Evolutionary conservation across 2,329 filamentous ascomycete species (phyloP).

Genomic region (Fusarium redolens): DNA sequence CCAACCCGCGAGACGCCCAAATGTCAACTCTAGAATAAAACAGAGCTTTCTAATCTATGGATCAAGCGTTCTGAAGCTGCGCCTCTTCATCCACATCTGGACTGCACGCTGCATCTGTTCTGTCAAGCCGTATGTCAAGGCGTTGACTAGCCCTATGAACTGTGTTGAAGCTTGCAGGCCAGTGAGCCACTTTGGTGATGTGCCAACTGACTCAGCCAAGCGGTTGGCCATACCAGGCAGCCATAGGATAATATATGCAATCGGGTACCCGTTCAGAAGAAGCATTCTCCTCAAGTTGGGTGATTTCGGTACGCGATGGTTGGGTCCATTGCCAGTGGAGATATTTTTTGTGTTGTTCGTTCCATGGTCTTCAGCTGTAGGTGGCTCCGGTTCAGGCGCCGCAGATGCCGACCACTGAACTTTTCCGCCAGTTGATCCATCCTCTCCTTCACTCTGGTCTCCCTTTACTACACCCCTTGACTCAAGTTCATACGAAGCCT

Average conservation of each 20-base stretch:
- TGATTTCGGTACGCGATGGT: background rate
- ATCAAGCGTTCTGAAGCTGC: background rate
- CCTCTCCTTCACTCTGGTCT: background rate
- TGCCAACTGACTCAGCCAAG: background rate
- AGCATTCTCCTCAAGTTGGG: background rate
- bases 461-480: background rate
- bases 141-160: background rate
- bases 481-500: background rate
- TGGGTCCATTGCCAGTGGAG: background rate
- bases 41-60: background rate
- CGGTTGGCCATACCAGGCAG: background rate
- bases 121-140: background rate
- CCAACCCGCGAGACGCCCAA: too few species aligned
- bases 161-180: background rate
- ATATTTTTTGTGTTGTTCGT: background rate
- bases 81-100: background rate
- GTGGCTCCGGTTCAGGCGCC: background rate
- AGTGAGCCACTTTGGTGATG: background rate
- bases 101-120: slow-evolving; percentile 1
- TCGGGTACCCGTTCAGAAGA: background rate
- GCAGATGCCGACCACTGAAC: background rate
- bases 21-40: too few species aligned
- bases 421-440: background rate
- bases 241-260: background rate
- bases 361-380: background rate